Evolutionary conservation across 2,329 filamentous ascomycete species (phyloP).

Genomic region (Fusarium palustre): DNA sequence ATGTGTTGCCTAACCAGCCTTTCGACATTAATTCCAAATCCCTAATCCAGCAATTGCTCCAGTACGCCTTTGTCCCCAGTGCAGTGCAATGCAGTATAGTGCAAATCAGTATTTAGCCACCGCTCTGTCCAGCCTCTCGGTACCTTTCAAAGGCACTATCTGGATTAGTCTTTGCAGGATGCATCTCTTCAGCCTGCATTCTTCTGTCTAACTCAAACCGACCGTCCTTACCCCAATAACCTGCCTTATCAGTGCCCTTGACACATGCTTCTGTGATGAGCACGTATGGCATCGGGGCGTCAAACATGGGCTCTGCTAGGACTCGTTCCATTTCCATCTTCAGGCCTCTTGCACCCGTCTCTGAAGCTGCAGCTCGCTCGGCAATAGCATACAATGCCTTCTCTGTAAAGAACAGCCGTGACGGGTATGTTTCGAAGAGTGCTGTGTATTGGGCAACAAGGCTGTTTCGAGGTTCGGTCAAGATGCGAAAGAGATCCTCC

Average conservation of each 20-base stretch:
- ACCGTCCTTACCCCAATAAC: conserved; percentile 77
- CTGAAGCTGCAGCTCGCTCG: conserved; percentile 67
- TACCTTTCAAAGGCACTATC: conserved; percentile 55
- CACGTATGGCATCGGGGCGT: conserved; percentile 80
- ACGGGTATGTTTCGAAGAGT: conserved; percentile 83
- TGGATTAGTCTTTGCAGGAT: conserved; percentile 32
- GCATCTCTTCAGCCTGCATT: conserved; percentile 71
- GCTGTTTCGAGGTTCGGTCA: conserved; percentile 92
- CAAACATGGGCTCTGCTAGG: conserved; percentile 83
- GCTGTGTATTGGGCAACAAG: conserved; percentile 89
- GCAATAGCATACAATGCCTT: conserved; percentile 86
- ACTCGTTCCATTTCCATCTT: conserved; percentile 86
- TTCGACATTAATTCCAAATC: conserved; percentile 25
- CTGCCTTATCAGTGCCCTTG: conserved; percentile 68
- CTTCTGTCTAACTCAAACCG: conserved; percentile 75
- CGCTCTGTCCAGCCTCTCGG: conserved; percentile 61
- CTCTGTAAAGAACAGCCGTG: conserved; percentile 84
- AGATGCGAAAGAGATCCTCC: conserved; percentile 80
- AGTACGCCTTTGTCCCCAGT: conserved; percentile 13
- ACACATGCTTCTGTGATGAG: conserved; percentile 79
- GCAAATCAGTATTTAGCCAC: conserved; percentile 52
- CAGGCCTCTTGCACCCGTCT: conserved; percentile 82
- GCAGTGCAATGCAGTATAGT: neutral
- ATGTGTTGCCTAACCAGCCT: conserved; percentile 26
- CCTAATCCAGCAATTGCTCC: conserved; percentile 29